phyloP scores from a whole-genome alignment of 2,329 filamentous ascomycete genomes.

The Penicillium sp. region DNA sequence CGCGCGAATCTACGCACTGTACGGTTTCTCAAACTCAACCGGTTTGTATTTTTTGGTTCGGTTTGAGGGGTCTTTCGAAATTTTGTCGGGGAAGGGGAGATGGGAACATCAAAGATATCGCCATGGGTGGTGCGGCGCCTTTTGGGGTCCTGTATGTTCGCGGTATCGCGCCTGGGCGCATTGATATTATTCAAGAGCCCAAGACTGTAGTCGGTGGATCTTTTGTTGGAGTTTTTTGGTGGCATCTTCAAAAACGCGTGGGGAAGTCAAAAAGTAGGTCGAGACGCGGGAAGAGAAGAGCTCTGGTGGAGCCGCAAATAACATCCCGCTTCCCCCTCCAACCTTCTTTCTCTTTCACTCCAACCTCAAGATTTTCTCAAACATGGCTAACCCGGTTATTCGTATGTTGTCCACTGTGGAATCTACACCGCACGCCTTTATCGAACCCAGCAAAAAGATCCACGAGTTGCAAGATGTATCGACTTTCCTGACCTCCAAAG shows the following conservation, averaged over 20 bases:
- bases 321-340: conserved; percentile 18
- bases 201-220: conserved; percentile 6
- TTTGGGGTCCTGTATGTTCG: not conserved
- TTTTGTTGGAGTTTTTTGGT: conserved; percentile 2
- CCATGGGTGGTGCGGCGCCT: conserved; percentile 6
- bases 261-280: not conserved
- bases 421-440: conserved; percentile 58
- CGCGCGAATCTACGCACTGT: not conserved
- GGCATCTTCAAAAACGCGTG: conserved; percentile 4
- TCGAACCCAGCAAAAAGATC: conserved; percentile 74
- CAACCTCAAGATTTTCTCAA: not conserved
- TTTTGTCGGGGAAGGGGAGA: conserved; percentile 1
- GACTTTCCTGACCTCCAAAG: conserved; percentile 75
- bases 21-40: not conserved
- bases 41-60: not conserved
- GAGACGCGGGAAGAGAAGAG: conserved; percentile 5
- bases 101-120: conserved; percentile 13
- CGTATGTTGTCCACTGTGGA: conserved; percentile 51
- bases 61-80: not conserved
- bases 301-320: conserved; percentile 7
- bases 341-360: not conserved
- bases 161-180: not conserved
- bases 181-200: conserved; percentile 9
- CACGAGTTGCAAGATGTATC: conserved; percentile 79
- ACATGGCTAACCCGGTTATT: conserved; percentile 24